Conservation (phyloP, 768 basidiomycete genomes). For the Albatrellus ellisii region DNA sequence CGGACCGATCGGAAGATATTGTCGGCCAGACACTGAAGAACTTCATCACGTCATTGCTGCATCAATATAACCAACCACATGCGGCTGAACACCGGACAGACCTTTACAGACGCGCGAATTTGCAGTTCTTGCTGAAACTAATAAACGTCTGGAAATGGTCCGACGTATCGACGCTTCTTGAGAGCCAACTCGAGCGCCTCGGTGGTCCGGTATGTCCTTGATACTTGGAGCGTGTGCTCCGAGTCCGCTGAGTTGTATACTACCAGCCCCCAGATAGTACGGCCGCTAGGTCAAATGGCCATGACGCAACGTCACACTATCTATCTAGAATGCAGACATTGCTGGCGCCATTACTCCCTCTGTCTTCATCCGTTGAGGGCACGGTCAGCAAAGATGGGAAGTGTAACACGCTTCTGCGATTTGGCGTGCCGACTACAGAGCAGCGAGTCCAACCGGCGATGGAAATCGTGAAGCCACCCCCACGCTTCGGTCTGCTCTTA, state of each 20-base stretch:
- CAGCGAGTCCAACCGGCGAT: slow-evolving; percentile 45
- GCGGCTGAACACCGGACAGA: neutral
- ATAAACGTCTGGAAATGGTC: slow-evolving; percentile 7
- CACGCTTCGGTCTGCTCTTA: slow-evolving; percentile 64
- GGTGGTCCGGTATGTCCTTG: neutral
- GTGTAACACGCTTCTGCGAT: slow-evolving; percentile 34
- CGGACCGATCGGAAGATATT: neutral
- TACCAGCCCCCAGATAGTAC: neutral
- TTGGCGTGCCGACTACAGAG: slow-evolving; percentile 39
- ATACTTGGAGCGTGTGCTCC: neutral
- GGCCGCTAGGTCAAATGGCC: neutral
- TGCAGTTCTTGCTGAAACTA: slow-evolving; percentile 12
- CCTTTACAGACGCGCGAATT: slow-evolving; percentile 5
- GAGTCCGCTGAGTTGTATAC: neutral
- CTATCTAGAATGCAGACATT: slow-evolving; percentile 48
- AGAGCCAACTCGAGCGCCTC: neutral
- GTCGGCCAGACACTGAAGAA: neutral
- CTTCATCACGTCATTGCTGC: neutral
- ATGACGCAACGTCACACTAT: slow-evolving; percentile 23
- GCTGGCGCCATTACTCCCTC: slow-evolving; percentile 44
- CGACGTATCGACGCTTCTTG: slow-evolving; percentile 2
- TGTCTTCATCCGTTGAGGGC: slow-evolving; percentile 12
- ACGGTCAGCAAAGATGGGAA: slow-evolving; percentile 16
- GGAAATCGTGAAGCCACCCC: slow-evolving; percentile 54
- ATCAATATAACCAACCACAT: neutral